These are phyloP conservation scores for Taxillus chinensis DNA, from an alignment of 164 flowering plant genomes.

Conservation along the genomic window DNA sequence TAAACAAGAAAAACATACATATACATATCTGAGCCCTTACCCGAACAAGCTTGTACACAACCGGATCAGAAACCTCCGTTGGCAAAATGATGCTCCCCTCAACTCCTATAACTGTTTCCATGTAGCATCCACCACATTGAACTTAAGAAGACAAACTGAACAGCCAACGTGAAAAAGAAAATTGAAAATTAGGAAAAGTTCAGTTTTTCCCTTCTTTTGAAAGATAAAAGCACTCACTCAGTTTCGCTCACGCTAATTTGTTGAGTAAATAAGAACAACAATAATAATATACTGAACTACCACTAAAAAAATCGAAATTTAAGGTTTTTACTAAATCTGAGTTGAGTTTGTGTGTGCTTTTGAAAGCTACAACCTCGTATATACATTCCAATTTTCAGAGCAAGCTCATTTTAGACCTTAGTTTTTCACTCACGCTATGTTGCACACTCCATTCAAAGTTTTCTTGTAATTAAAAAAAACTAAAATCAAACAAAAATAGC, in stretches of 20 bases:
- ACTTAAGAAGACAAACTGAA: constrained; percentile 34
- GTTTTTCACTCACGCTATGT: too few species aligned
- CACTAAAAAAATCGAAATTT: neutral
- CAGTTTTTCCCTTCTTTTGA: neutral
- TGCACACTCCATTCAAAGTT: too few species aligned
- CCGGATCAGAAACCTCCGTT: constrained; percentile 42
- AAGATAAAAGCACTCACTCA: constrained; percentile 1
- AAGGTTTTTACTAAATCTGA: too few species aligned
- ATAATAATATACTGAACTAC: neutral
- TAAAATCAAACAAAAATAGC: too few species aligned
- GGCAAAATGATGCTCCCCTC: constrained; percentile 26
- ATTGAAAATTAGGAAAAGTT: constrained; percentile 9
- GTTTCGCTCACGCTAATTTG: neutral
- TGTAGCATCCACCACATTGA: constrained; percentile 46
- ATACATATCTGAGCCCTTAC: constrained; percentile 15
- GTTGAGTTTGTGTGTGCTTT: too few species aligned
- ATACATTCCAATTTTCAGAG: too few species aligned
- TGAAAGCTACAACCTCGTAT: too few species aligned
- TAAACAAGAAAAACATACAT: neutral
- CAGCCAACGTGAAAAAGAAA: constrained; percentile 5
- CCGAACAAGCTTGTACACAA: constrained; percentile 74
- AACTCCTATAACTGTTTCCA: constrained; percentile 53
- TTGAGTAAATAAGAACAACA: neutral
- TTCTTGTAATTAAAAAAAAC: too few species aligned
- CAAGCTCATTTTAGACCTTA: too few species aligned